Conservation (phyloP, 306 rosid species). For the Vachellia pachyceras region DNA sequence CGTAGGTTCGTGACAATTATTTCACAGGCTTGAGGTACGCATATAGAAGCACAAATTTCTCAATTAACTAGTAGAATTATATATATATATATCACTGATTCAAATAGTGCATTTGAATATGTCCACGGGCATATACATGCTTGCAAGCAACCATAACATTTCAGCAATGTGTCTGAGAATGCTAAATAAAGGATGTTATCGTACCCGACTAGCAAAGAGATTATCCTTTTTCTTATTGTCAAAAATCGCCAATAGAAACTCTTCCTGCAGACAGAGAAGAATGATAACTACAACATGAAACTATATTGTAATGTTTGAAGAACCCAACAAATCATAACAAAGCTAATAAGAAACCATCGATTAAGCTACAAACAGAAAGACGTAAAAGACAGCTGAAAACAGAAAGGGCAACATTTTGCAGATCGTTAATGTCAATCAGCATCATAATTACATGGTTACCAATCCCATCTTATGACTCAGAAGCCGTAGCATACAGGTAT, state of each 20-base stretch:
- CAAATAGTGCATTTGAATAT: not conserved
- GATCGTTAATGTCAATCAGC: constrained; percentile 7
- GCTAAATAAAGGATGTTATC: constrained; percentile 10
- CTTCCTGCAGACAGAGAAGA: constrained; percentile 75
- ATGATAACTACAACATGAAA: not conserved
- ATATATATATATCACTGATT: not conserved
- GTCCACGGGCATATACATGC: not conserved
- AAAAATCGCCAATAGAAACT: constrained; percentile 89
- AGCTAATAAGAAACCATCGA: not conserved
- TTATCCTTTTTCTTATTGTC: constrained; percentile 70
- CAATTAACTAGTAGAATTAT: not conserved
- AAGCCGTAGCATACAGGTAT: not conserved
- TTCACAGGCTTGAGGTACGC: not conserved
- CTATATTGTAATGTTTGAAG: not conserved
- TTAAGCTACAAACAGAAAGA: not conserved
- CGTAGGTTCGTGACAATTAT: constrained; percentile 1
- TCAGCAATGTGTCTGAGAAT: not conserved
- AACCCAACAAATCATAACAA: not conserved
- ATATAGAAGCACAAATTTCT: not conserved
- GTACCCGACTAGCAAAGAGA: constrained; percentile 89
- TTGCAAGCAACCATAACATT: not conserved
- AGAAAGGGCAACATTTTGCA: not conserved
- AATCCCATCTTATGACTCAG: not conserved
- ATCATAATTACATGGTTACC: not conserved
- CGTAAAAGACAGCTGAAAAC: not conserved